Evolutionary conservation across 192 early-diverging fungal genomes (phyloP).

Genomic region (Coemansia sp.): DNA sequence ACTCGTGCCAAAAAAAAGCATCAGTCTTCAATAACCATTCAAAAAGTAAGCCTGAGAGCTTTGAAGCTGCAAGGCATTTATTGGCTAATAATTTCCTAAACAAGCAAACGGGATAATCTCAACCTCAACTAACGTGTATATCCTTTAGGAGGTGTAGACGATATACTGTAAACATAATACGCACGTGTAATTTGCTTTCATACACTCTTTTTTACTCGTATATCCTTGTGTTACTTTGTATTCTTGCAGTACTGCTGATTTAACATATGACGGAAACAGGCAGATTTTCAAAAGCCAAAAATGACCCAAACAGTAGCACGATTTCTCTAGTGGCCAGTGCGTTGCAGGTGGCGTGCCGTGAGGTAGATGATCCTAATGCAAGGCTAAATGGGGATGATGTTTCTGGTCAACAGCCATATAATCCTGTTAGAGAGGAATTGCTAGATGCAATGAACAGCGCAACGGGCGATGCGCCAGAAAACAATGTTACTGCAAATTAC

Average conservation of each 20-base stretch:
- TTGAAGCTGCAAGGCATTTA: neutral
- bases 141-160: neutral
- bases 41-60: neutral
- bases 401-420: neutral
- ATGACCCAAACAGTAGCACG: neutral
- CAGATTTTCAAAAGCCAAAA: neutral
- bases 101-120: neutral
- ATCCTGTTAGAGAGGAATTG: neutral
- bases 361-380: slow-evolving; percentile 7
- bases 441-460: slow-evolving; percentile 6
- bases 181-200: no score
- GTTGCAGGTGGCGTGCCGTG: neutral
- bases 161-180: neutral
- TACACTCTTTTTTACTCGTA: neutral
- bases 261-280: neutral
- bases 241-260: neutral
- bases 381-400: neutral
- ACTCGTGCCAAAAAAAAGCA: neutral
- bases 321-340: neutral
- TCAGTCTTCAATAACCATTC: neutral
- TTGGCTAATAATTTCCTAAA: neutral
- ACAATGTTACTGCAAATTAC: slow-evolving; percentile 9
- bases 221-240: neutral
- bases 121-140: neutral
- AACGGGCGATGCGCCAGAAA: neutral